Conservation (phyloP, 805 yeast genomes). For the Lipomyces starkeyi region DNA sequence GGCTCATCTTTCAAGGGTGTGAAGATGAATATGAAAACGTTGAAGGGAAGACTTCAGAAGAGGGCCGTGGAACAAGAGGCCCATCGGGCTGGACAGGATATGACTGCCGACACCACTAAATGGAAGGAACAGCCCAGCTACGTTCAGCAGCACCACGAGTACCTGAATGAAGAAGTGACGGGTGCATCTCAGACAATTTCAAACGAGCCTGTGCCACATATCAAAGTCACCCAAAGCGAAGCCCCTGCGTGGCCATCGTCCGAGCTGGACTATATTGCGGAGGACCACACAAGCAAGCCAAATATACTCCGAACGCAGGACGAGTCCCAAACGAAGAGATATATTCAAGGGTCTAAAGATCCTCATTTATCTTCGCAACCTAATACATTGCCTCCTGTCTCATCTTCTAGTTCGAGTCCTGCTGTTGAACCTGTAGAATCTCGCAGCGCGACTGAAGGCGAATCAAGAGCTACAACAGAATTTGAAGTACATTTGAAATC, state of each 20-base stretch:
- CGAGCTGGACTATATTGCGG: too few relatives aligned
- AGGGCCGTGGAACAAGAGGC: neutral
- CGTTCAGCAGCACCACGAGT: neutral
- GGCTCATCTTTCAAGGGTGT: neutral
- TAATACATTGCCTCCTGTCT: neutral
- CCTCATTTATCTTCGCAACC: neutral
- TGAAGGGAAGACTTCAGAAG: slow-evolving; percentile 8
- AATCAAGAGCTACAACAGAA: neutral
- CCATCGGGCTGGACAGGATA: neutral
- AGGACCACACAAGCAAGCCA: too few relatives aligned
- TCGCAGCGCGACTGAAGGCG: neutral
- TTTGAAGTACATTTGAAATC: neutral
- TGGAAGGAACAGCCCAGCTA: neutral
- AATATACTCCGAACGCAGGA: neutral
- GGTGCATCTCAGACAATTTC: neutral
- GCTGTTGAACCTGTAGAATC: neutral
- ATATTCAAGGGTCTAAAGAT: neutral
- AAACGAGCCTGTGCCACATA: neutral
- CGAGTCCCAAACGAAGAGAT: neutral
- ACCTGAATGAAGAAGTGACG: neutral
- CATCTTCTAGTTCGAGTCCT: neutral
- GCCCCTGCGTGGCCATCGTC: neutral
- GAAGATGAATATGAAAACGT: slow-evolving; percentile 15
- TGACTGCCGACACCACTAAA: neutral
- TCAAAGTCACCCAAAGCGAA: neutral